A percentile compares a stretch with the other conserved stretches of the same genome.
Conservation (phyloP, 257 asterid genomes). For the Thymus quinquecostatus region DNA sequence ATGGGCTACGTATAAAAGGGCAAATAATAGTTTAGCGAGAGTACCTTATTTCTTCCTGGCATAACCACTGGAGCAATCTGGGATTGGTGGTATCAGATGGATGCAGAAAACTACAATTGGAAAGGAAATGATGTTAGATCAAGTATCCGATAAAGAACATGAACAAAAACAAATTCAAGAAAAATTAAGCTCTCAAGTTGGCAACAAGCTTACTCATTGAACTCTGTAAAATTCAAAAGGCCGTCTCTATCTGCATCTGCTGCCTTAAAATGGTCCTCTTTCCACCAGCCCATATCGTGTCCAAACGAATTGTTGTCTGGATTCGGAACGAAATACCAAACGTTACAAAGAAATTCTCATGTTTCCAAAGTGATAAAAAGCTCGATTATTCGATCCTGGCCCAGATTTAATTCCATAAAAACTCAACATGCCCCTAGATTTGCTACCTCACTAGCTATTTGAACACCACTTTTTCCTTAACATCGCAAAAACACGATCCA, state of each 20-base stretch:
- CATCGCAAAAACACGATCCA: conserved; percentile 2
- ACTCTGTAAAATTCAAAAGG: conserved; percentile 76
- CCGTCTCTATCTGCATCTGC: conserved; percentile 92
- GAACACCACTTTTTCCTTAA: neutral
- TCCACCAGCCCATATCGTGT: conserved; percentile 97
- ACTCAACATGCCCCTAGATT: neutral
- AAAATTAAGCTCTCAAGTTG: conserved; percentile 26
- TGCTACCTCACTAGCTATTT: conserved; percentile 1
- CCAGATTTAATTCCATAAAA: conserved; percentile 19
- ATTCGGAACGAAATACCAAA: neutral
- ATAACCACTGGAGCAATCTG: conserved; percentile 74
- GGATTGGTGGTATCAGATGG: conserved; percentile 89
- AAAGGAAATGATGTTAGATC: conserved; percentile 8
- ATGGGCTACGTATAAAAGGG: conserved; percentile 21
- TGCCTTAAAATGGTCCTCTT: conserved; percentile 93
- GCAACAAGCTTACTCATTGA: conserved; percentile 76
- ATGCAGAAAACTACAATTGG: conserved; percentile 74
- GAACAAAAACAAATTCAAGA: conserved; percentile 20
- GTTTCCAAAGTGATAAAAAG: conserved; percentile 9
- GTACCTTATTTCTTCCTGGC: conserved; percentile 95
- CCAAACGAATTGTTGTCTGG: conserved; percentile 71
- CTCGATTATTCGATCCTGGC: neutral
- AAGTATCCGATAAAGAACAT: conserved; percentile 19
- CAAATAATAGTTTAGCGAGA: conserved; percentile 20
- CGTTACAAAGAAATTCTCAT: conserved; percentile 17